Evolutionary conservation across 345 rosid genomes (phyloP), one percentile per base, ranked within the genome.

Genomic region (Heritiera littoralis): DNA sequence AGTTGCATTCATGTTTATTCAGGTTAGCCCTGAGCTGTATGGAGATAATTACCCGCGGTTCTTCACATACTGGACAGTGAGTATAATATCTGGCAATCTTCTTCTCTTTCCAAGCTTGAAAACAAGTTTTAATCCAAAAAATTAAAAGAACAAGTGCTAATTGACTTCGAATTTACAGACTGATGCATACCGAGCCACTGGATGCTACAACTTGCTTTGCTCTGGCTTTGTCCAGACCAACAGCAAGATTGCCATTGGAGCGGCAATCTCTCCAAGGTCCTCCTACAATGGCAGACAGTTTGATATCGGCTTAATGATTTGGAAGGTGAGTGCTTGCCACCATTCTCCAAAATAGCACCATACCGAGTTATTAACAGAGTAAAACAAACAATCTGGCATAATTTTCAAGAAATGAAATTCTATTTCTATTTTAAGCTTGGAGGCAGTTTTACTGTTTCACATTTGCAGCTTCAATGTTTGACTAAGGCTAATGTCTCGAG

Each of bases 41-140:
- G 99, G 99, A 74, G 98, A 95, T 88, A 89, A 69, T 82, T 89
- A 90, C 79, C 99, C 99, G 67, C 89, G 99, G 82, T 96, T 96
- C 86, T 96, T 96, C 84, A 96, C 97, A 49, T 96, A 96, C 70
- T 96, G 99, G 99, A 96, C 99, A 12, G 99, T 93, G 81, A 89
- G 91, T 85, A 45, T 35, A 20, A 76, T 54, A 28, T 45, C 58
- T n/a, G 45, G 59, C 49, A 54, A 72, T 72, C 48, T 72, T 72
- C 30, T 35, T 35, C 15, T 54, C 61, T 72, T 32, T 72, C 18
- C 9, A 54, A 32, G 48, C 20, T 46, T 6, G 40, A 48, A 52
- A 52, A 72, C 28, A 72, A 72, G 41, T 49, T 71, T 7, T 7
- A 30, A 17, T 4, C 43, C 6, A 45, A 20, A 49, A 7, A 7